A percentile compares a stretch with the other conserved stretches of the same genome.
Evolutionary conservation across 257 asterid species (phyloP).

Genomic region (Handroanthus guayacan): DNA sequence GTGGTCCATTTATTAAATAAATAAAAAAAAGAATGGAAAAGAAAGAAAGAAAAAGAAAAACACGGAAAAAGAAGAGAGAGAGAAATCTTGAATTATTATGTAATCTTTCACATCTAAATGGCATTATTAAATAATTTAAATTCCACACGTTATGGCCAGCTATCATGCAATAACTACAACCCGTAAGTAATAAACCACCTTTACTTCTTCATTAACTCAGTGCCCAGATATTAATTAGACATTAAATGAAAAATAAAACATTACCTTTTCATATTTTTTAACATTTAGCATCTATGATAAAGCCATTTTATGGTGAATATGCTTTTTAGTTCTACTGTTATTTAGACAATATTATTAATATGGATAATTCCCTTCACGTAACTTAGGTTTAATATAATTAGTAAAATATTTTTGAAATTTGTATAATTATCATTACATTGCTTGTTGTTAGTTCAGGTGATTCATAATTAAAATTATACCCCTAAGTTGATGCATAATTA

Average conservation of each 20-base stretch:
- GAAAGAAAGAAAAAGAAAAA: neutral
- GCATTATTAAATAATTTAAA: neutral
- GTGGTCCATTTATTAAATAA: too few species aligned
- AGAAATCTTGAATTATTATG: neutral
- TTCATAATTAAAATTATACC: too few species aligned
- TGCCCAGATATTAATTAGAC: neutral
- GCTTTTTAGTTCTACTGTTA: neutral
- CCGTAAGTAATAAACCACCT: slow-evolving; percentile 16
- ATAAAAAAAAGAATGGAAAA: too few species aligned
- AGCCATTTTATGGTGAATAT: too few species aligned
- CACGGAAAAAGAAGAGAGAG: neutral
- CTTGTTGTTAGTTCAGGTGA: too few species aligned
- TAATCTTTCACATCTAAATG: slow-evolving; percentile 11
- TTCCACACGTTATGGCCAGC: slow-evolving; percentile 15
- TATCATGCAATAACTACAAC: slow-evolving; percentile 10
- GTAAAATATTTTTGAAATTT: too few species aligned
- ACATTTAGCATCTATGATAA: too few species aligned
- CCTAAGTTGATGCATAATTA: too few species aligned
- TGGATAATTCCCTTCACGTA: neutral
- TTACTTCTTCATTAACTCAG: slow-evolving; percentile 10
- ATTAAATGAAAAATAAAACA: too few species aligned
- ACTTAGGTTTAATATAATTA: too few species aligned
- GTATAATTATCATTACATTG: too few species aligned
- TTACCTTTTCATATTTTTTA: too few species aligned
- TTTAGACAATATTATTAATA: neutral